A percentile compares a stretch with the other conserved stretches of the same genome.
Evolutionary conservation across 2,329 filamentous ascomycete genomes (phyloP).

Genomic region (Talaromyces amestolkiae): DNA sequence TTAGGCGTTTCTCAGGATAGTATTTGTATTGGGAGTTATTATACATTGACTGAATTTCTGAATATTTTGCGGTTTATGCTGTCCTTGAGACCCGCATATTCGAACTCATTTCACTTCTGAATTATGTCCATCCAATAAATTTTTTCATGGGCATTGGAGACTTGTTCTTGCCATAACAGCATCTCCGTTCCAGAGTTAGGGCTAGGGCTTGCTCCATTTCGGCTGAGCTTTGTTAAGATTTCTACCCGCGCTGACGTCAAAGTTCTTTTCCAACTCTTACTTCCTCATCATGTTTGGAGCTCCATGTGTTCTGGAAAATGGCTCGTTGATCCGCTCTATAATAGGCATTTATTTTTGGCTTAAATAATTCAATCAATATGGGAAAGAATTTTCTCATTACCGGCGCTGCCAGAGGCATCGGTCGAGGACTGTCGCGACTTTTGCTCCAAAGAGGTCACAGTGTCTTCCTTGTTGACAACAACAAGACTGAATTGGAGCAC

Average conservation of each 20-base stretch:
- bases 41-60: neutral
- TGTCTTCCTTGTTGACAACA: slow-evolving; percentile 17
- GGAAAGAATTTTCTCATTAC: slow-evolving; percentile 19
- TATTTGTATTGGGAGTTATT: neutral
- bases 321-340: neutral
- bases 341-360: neutral
- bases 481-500: slow-evolving; percentile 13
- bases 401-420: slow-evolving; percentile 17
- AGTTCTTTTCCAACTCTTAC: neutral
- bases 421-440: slow-evolving; percentile 15
- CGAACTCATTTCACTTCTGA: neutral
- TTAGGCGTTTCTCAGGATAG: neutral
- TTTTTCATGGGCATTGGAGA: neutral
- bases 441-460: slow-evolving; percentile 14
- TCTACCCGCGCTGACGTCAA: neutral
- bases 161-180: neutral
- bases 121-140: neutral
- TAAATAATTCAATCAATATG: neutral
- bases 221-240: neutral
- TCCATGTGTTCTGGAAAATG: neutral
- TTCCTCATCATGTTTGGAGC: neutral
- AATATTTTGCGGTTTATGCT: neutral
- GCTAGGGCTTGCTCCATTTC: neutral
- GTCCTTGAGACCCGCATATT: neutral
- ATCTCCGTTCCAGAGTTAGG: neutral